These are phyloP conservation scores for Daldinia sp. DNA, from an alignment of 2,329 filamentous ascomycete genomes.

Conservation along the genomic window DNA sequence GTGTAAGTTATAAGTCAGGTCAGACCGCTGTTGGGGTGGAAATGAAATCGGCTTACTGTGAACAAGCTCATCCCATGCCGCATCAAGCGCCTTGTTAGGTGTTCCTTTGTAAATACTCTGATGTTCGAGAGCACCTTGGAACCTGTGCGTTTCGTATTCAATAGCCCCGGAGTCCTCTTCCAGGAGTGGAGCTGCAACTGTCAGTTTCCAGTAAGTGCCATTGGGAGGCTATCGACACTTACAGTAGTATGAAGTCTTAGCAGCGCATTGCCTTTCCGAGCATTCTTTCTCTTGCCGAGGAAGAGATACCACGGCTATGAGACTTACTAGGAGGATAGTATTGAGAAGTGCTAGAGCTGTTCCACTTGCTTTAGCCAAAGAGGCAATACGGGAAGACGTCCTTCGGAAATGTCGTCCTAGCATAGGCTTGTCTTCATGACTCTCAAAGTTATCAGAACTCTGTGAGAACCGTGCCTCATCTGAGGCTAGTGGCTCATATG, in stretches of 20 bases:
- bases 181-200: background rate
- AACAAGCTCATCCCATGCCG: conserved; percentile 9
- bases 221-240: background rate
- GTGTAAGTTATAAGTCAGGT: background rate
- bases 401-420: conserved; percentile 7
- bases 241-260: conserved; percentile 19
- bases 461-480: conserved; percentile 11
- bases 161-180: conserved; percentile 11
- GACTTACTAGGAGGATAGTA: background rate
- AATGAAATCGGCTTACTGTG: conserved; percentile 1
- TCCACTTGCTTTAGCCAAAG: background rate
- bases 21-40: background rate
- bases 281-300: conserved; percentile 1
- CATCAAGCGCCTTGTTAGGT: conserved; percentile 18
- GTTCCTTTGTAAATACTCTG: conserved; percentile 10
- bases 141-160: conserved; percentile 13
- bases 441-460: conserved; percentile 15
- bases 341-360: background rate
- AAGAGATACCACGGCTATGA: conserved; percentile 4
- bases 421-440: conserved; percentile 6
- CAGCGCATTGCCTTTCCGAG: conserved; percentile 9
- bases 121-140: conserved; percentile 14
- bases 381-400: conserved; percentile 3
- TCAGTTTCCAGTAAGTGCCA: background rate
- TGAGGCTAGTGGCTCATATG: conserved; percentile 13